phyloP scores from a whole-genome alignment of 163 green algal genomes.

The Prototheca cutis region DNA sequence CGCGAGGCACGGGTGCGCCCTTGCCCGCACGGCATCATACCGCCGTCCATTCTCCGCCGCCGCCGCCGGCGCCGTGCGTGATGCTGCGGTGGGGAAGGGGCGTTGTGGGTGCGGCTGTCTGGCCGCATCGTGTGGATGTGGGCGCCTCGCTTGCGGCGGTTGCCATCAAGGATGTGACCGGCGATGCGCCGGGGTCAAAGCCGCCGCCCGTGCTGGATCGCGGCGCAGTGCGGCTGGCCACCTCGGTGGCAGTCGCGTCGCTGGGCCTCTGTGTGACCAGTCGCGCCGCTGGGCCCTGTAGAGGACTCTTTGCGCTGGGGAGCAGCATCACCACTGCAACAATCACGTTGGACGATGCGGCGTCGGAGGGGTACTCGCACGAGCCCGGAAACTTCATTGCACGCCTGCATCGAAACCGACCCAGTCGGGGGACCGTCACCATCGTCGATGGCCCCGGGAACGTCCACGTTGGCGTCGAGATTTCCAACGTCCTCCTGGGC shows the following conservation, averaged over 20 bases:
- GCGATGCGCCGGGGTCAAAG: background rate
- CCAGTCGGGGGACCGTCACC: constrained; percentile 4
- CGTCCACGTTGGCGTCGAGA: constrained; percentile 1
- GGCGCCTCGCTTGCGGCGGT: background rate
- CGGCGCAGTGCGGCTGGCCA: constrained; percentile 2
- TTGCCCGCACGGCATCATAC: too few species aligned
- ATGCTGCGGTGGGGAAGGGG: too few species aligned
- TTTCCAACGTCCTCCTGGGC: background rate
- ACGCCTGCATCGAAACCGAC: background rate
- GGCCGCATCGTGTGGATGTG: too few species aligned
- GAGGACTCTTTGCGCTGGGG: background rate
- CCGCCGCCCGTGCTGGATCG: background rate
- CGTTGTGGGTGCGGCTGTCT: too few species aligned
- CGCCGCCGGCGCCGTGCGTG: too few species aligned
- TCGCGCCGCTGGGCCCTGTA: too few species aligned
- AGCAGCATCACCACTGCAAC: background rate
- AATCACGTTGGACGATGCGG: constrained; percentile 11
- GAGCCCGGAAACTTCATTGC: constrained; percentile 34
- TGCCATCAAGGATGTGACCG: background rate
- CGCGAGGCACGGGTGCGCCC: too few species aligned
- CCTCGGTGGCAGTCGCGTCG: constrained; percentile 3
- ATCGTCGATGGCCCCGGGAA: background rate
- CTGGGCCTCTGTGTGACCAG: too few species aligned
- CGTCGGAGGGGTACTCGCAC: constrained; percentile 9
- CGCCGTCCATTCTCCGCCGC: too few species aligned